phyloP scores from a whole-genome alignment of 2,329 filamentous ascomycete genomes.

The Scorias spongiosa region DNA sequence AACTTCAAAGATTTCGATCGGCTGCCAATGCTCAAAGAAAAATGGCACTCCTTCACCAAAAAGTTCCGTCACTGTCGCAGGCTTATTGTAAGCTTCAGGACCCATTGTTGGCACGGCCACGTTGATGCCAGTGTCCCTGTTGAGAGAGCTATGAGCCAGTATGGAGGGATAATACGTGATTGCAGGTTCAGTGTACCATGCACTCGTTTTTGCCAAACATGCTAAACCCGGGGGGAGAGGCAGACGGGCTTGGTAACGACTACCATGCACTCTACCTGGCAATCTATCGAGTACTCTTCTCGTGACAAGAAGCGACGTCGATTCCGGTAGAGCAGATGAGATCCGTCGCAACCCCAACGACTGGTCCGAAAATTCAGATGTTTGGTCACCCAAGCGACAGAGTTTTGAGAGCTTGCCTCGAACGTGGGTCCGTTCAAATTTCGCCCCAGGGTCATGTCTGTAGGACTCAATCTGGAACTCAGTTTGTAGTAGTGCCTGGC shows the following conservation, averaged over 20 bases:
- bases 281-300: background rate
- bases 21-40: background rate
- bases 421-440: background rate
- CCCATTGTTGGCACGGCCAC: background rate
- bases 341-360: background rate
- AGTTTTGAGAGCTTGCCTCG: background rate
- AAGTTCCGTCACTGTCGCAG: background rate
- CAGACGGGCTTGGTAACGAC: background rate
- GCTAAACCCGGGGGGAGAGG: background rate
- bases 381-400: background rate
- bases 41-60: background rate
- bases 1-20: background rate
- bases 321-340: background rate
- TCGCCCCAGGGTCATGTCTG: constrained; percentile 5
- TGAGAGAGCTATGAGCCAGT: background rate
- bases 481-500: constrained; percentile 3
- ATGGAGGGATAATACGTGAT: background rate
- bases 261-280: background rate
- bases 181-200: background rate
- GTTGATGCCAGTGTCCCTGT: background rate
- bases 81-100: background rate
- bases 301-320: background rate
- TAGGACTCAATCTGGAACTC: constrained; percentile 11
- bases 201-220: background rate
- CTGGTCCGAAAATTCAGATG: background rate